These are phyloP conservation scores for Starmerella bombicola DNA, from an alignment of 805 yeast species.

Conservation along the genomic window DNA sequence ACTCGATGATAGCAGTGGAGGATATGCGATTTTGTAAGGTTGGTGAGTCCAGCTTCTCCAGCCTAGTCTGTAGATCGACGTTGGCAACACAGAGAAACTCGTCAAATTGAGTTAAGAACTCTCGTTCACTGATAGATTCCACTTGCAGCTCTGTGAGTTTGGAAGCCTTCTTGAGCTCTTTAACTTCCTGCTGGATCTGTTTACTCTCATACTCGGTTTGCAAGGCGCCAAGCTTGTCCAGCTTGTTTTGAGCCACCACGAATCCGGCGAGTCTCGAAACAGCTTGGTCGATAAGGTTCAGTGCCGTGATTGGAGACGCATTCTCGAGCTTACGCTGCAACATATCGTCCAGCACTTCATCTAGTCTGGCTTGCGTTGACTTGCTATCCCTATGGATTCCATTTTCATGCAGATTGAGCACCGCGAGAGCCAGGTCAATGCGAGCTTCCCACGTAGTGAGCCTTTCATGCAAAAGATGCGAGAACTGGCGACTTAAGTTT, in stretches of 20 bases:
- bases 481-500: conserved; percentile 33
- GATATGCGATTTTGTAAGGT: conserved; percentile 26
- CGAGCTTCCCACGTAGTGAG: conserved; percentile 23
- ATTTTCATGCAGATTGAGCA: conserved; percentile 38
- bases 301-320: conserved; percentile 23
- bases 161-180: conserved; percentile 19
- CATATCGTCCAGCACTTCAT: conserved; percentile 28
- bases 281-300: conserved; percentile 30
- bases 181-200: conserved; percentile 24
- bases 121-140: conserved; percentile 6
- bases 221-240: conserved; percentile 24
- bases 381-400: conserved; percentile 22
- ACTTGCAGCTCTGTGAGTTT: conserved; percentile 18
- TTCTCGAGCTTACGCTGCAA: conserved; percentile 25
- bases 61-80: conserved; percentile 24
- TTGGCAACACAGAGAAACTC: conserved; percentile 29
- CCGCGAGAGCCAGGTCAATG: conserved; percentile 45
- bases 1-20: conserved; percentile 25
- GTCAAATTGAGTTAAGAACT: conserved; percentile 22
- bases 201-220: conserved; percentile 24
- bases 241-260: conserved; percentile 25
- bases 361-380: conserved; percentile 20
- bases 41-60: conserved; percentile 29
- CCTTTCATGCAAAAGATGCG: conserved; percentile 51
- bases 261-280: conserved; percentile 25